Percentiles rank a stretch among this genome's conserved stretches.
Evolutionary conservation across 192 early-diverging fungal species (phyloP).

Genomic region (Thamnidium elegans): DNA sequence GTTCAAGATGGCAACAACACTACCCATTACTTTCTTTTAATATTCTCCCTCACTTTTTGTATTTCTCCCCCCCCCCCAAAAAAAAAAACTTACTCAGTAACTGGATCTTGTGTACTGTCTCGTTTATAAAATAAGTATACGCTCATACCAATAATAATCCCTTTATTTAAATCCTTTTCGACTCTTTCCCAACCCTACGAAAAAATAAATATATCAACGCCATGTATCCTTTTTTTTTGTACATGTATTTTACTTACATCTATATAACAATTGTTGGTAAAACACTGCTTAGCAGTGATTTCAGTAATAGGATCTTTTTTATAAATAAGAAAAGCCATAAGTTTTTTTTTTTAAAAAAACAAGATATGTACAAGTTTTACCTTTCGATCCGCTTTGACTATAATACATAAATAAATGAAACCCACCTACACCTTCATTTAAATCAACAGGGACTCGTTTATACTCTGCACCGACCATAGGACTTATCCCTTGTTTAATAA

Average conservation of each 20-base stretch:
- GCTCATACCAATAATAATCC: slow-evolving; percentile 24
- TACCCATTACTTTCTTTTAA: not conserved
- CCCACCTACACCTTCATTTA: slow-evolving; percentile 37
- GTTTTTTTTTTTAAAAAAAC: not conserved
- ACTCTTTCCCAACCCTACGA: slow-evolving; percentile 32
- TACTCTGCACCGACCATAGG: slow-evolving; percentile 38
- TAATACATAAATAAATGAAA: slow-evolving; percentile 22
- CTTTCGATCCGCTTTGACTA: slow-evolving; percentile 20
- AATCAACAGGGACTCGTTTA: slow-evolving; percentile 38
- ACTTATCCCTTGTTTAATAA: slow-evolving; percentile 41
- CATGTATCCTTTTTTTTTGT: too few species aligned
- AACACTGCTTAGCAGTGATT: slow-evolving; percentile 26
- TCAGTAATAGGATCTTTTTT: slow-evolving; percentile 22
- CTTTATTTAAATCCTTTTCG: slow-evolving; percentile 24
- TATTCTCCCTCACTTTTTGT: not conserved
- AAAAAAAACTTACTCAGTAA: slow-evolving; percentile 25
- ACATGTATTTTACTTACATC: slow-evolving; percentile 13
- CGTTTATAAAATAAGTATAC: slow-evolving; percentile 28
- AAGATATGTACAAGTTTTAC: not conserved
- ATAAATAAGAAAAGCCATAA: not conserved
- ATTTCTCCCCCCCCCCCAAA: not conserved
- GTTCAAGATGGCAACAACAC: slow-evolving; percentile 24
- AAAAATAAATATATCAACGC: too few species aligned
- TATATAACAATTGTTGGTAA: slow-evolving; percentile 26
- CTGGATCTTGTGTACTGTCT: slow-evolving; percentile 1